phyloP scores from a whole-genome alignment of 495 filamentous ascomycete genomes.

The Podospora fimiseda region DNA sequence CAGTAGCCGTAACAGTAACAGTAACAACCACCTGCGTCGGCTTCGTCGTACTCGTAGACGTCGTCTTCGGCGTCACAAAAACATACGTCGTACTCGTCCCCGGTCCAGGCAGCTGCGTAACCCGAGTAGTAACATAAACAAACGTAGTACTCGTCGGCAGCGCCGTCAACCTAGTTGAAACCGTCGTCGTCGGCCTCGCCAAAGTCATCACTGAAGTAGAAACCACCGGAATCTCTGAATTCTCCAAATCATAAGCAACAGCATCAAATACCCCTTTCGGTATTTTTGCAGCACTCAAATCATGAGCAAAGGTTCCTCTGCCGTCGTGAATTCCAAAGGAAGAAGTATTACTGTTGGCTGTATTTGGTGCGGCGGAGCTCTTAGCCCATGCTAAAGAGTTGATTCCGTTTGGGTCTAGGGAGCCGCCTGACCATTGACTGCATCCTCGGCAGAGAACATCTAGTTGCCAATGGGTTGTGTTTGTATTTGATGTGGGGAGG shows the following conservation, averaged over 20 bases:
- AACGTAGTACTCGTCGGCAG: not conserved
- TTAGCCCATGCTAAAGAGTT: conserved; percentile 27
- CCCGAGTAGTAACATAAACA: conserved; percentile 9
- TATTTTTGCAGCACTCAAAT: conserved; percentile 23
- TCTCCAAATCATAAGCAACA: conserved; percentile 17
- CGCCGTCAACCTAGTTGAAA: not conserved
- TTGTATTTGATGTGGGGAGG: conserved; percentile 37
- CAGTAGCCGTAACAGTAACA: conserved; percentile 9
- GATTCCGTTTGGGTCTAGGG: conserved; percentile 26
- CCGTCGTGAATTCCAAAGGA: conserved; percentile 23
- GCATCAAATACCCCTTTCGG: conserved; percentile 27
- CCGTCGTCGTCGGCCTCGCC: not conserved
- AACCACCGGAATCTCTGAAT: too few species aligned
- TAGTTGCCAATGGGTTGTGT: conserved; percentile 46
- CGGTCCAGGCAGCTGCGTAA: conserved; percentile 8
- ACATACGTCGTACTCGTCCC: not conserved
- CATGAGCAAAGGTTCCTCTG: conserved; percentile 21
- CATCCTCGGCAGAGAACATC: conserved; percentile 40
- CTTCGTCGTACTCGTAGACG: not conserved
- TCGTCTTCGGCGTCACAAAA: not conserved
- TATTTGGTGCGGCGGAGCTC: conserved; percentile 4
- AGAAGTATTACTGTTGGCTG: conserved; percentile 23
- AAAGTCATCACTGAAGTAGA: not conserved
- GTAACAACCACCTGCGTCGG: not conserved
- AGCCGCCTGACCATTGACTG: conserved; percentile 29